Base-by-base conservation (phyloP, 2,329 filamentous ascomycete genomes). In the Ceratocystis albifundus region DNA sequence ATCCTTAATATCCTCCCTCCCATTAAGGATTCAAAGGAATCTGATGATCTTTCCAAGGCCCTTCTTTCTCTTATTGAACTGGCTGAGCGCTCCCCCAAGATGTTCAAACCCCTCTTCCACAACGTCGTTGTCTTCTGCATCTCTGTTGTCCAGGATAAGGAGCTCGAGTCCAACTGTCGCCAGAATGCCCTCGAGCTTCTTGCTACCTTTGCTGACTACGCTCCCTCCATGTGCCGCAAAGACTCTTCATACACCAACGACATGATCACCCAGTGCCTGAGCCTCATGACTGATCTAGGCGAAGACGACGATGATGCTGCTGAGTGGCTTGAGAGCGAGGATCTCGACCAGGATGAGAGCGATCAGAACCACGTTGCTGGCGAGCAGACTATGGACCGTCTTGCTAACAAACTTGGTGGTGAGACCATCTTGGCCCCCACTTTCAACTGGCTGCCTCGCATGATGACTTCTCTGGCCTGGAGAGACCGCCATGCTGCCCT, bases 251-350 rank as follows among this genome's bases (percentile, higher is more conserved):
- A 95, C 77, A 94, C 92, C 1, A 87, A 84, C 68, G 91, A 96
- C 70, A 99, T 99, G 94, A 95, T 99, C 70, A 97, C 92, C 0
- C 94, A 99, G 76, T 99, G 94, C 75, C 79, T 99, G 71, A 97
- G 93, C 71, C 78, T 99, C 71, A 99, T 99, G 94, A 97, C 94
- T 3, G 94, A 99, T 74, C 87, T 99, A 69, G 94, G 92, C 48
- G 82, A 87, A 69, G 94, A 97, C 71, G 94, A 99, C 71, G 93
- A 99, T 66, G 91, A 97, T 78, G 93, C 92, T 3, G 80, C 87
- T 20, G 94, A 97, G 71, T 99, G 94, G 94, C 88, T 96, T 70
- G 82, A 86, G 2, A 89, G 89, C 30, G 94, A 99, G 74, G 94
- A 99, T 79, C 86, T 96, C 70, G 94, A 99, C 70, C 85, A 90